A percentile compares a stretch with the other conserved stretches of the same genome.
phyloP scores from a whole-genome alignment of 139 green algal species.

The Closterium sp. region DNA sequence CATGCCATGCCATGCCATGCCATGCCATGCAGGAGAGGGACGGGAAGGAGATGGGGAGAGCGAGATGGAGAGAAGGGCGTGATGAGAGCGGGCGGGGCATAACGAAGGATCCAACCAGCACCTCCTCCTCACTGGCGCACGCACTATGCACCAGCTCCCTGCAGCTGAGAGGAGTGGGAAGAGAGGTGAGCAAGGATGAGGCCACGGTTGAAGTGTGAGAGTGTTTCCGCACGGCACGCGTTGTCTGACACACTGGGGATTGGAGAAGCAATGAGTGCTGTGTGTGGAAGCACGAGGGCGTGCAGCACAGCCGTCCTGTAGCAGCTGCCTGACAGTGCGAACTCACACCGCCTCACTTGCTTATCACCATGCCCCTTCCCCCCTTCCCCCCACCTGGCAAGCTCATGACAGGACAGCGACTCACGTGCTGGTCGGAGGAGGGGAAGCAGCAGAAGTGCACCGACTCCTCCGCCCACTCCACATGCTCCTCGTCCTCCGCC shows the following conservation, averaged over 20 bases:
- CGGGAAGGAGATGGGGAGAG: background rate
- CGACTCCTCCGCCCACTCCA: conserved; percentile 71
- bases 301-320: background rate
- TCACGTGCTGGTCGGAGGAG: background rate
- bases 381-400: no score
- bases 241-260: no score
- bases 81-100: no score
- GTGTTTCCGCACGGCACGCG: no score
- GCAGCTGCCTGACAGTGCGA: no score
- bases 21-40: background rate
- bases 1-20: background rate
- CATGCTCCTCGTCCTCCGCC: conserved; percentile 4
- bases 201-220: no score
- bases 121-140: no score
- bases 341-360: background rate
- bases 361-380: background rate
- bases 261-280: no score
- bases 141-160: no score
- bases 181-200: no score
- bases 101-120: background rate
- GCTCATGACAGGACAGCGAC: background rate
- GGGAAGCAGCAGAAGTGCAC: conserved; percentile 90
- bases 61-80: no score
- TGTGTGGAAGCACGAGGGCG: background rate
- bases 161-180: no score